Base-by-base conservation (phyloP, 768 basidiomycete species). In the Suillus decipiens region DNA sequence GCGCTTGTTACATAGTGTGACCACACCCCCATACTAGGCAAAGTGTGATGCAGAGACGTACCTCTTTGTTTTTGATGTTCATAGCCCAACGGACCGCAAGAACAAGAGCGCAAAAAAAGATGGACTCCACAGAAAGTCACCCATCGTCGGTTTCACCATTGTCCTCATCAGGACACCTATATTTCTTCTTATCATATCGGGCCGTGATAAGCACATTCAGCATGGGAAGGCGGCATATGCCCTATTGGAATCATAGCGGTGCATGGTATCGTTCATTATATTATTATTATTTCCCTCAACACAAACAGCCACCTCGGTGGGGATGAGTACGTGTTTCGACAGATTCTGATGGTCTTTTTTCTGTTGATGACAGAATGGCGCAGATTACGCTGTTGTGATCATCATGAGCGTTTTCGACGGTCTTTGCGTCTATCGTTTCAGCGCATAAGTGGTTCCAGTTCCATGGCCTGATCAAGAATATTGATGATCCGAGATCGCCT, bases 381-480 rank as follows among this genome's bases (percentile, higher is more conserved):
- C 65, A 91, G 89, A 90, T 70, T 90, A 89, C 68, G 80, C 88
- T 1, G 82, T 89, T 34, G 86, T 89, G 14, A 83, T 90, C 61
- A 82, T 90, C 70, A 79, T 81, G 77, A 77, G 76, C 1, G 87
- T 90, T 5, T 88, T 90, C 71, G 69, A 28, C 28, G 28, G 3
- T 88, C 19, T 89, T 89, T 67, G 86, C 89, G 1, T 74, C 84
- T 1, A 60, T 80, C 7, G 37, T 86, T 5, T 89, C 88, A 28
- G 89, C 89, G 1, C 83, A 75, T 41, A 84, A 86, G 63, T 91
- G 89, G 89, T 91, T 90, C n/a, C n/a, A n/a, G n/a, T n/a, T n/a
- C 76, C 80, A 75, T 28, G 89, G 89, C 0, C 89, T 89, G n/a
- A 77, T 90, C 56, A 74, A 76, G 66, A 90, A 81, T 59, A 71